phyloP scores from a whole-genome alignment of 2,329 filamentous ascomycete species.

The Trichoderma simmonsii region DNA sequence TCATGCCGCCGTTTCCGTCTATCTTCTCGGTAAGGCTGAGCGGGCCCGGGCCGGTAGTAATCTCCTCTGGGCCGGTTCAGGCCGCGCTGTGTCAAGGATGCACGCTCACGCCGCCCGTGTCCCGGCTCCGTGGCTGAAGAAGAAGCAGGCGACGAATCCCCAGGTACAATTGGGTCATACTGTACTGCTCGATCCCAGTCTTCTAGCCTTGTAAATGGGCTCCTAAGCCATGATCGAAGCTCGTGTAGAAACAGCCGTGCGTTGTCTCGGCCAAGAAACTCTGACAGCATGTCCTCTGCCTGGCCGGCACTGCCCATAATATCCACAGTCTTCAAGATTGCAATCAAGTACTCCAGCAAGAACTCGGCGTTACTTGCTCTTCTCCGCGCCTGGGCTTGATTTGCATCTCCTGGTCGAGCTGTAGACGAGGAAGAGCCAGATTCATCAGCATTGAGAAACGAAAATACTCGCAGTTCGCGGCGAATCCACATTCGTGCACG shows the following conservation, averaged over 20 bases:
- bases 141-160: neutral
- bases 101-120: neutral
- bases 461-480: constrained; percentile 79
- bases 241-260: constrained; percentile 81
- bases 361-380: constrained; percentile 73
- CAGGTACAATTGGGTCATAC: constrained; percentile 44
- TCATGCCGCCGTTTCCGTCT: neutral
- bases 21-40: neutral
- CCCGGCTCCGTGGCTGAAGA: neutral
- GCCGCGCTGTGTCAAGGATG: neutral
- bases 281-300: constrained; percentile 73
- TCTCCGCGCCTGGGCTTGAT: constrained; percentile 23
- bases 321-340: constrained; percentile 79
- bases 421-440: constrained; percentile 20
- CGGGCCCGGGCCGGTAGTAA: neutral
- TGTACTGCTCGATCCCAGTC: constrained; percentile 82
- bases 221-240: constrained; percentile 75
- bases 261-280: constrained; percentile 73
- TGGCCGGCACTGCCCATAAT: constrained; percentile 74
- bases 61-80: neutral
- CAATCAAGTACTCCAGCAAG: constrained; percentile 79
- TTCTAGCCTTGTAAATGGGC: constrained; percentile 67
- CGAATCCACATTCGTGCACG: constrained; percentile 79
- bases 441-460: constrained; percentile 55
- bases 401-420: neutral